A percentile compares a stretch with the other conserved stretches of the same genome.
Evolutionary conservation across 1,139 yeast genomes (phyloP).

Genomic region (Tardiomyces blankii): DNA sequence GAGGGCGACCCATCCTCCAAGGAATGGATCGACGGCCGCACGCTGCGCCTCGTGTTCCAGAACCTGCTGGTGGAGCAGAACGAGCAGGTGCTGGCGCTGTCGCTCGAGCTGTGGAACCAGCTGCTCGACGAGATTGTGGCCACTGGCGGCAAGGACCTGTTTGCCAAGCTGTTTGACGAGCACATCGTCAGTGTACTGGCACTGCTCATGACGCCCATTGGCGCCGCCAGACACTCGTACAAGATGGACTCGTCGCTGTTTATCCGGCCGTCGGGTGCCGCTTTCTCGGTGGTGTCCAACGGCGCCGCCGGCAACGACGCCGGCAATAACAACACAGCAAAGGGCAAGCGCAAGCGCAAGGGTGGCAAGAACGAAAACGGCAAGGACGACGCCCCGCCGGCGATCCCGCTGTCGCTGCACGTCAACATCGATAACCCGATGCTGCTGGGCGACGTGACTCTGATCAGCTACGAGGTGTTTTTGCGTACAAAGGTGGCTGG

Average conservation of each 20-base stretch:
- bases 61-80: conserved; percentile 86
- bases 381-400: conserved; percentile 5
- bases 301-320: conserved; percentile 17
- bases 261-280: conserved; percentile 69
- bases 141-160: conserved; percentile 14
- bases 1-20: conserved; percentile 44
- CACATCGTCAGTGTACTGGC: conserved; percentile 56
- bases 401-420: conserved; percentile 8
- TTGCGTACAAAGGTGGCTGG: conserved; percentile 69
- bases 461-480: conserved; percentile 68
- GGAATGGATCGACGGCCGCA: conserved; percentile 67
- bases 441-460: conserved; percentile 79
- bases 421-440: conserved; percentile 91
- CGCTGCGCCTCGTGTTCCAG: conserved; percentile 71
- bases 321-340: conserved; percentile 18
- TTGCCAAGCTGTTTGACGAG: conserved; percentile 18
- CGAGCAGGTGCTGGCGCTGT: conserved; percentile 52
- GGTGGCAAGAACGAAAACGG: conserved; percentile 14
- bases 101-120: conserved; percentile 50
- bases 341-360: conserved; percentile 10
- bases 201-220: conserved; percentile 85
- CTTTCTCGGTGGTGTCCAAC: conserved; percentile 18
- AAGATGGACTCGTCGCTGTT: conserved; percentile 67
- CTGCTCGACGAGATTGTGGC: conserved; percentile 38
- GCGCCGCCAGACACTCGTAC: conserved; percentile 81